Evolutionary conservation across 371 early-diverging fungal genomes (phyloP).

Genomic region (Mortierella sp.): DNA sequence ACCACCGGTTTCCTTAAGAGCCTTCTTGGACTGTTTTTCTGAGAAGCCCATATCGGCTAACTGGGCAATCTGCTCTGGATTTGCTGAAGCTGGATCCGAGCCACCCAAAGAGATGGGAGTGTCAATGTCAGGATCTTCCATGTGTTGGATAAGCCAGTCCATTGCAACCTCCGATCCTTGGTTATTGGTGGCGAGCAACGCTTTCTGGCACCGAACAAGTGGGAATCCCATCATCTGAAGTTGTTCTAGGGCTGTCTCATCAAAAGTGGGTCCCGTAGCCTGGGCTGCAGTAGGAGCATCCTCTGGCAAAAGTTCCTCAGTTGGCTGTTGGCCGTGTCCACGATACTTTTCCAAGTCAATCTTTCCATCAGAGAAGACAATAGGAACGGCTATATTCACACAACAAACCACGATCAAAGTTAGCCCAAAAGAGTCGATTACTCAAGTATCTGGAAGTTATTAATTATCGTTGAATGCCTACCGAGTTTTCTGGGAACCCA

Average conservation of each 20-base stretch:
- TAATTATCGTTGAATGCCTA: conserved; percentile 34
- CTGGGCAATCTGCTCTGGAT: conserved; percentile 62
- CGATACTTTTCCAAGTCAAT: conserved; percentile 72
- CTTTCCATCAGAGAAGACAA: conserved; percentile 62
- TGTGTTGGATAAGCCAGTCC: conserved; percentile 95
- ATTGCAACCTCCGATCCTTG: conserved; percentile 88
- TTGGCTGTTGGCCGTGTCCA: conserved; percentile 72
- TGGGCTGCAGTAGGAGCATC: conserved; percentile 49
- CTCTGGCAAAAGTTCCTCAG: conserved; percentile 82
- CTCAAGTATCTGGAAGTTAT: not conserved
- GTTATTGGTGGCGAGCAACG: conserved; percentile 84
- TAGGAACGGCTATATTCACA: conserved; percentile 62
- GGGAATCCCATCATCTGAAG: conserved; percentile 94
- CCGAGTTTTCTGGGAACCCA: conserved; percentile 90
- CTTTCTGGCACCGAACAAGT: conserved; percentile 82
- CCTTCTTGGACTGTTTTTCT: conserved; percentile 80
- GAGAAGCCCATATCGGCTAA: conserved; percentile 95
- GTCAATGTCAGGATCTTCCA: conserved; percentile 88
- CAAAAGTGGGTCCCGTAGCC: conserved; percentile 61
- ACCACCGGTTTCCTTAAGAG: conserved; percentile 84
- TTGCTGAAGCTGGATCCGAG: conserved; percentile 33
- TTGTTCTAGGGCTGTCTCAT: conserved; percentile 75
- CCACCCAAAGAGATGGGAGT: conserved; percentile 38
- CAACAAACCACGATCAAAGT: conserved; percentile 10
- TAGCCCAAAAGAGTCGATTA: not conserved